Evolutionary conservation across 345 rosid species (phyloP), one percentile per base, ranked within the genome.

Genomic region (Populus pruinosa): DNA sequence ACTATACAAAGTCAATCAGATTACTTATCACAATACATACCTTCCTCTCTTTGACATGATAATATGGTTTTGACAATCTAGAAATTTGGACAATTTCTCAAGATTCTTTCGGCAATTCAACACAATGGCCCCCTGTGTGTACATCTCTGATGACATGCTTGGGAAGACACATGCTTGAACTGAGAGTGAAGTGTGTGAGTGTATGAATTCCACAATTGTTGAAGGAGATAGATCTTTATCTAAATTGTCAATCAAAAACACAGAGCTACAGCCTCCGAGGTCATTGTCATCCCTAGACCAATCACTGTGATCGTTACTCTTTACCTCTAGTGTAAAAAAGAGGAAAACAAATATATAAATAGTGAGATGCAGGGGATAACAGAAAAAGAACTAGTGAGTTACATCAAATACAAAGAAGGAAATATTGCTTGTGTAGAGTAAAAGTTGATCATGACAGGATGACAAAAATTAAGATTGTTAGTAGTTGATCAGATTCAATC

Each of bases 191-290:
- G 86, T 87, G 55, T 82, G 78, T 17, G 47, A 39, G 25, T 63
- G 87, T 68, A 87, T 79, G 75, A 88, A 88, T 23, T 84, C 80
- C 13, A 56, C 69, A 49, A 87, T 78, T 12, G 79, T 53, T 38
- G 83, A 82, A 25, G 91, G 73, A n/a, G 84, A 71, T 23, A 87
- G 44, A 12, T 82, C 76, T 64, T 82, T 88, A 61, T 87, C 90
- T 64, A 88, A 63, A 56, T 88, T 85, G 62, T 84, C 87, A 76
- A 88, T 59, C 56, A 85, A 53, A 13, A 88, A 14, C 2, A 39
- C 8, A 78, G 18, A 67, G 33, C 27, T 66, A 21, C 12, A 71
- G 11, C 86, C 84, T 74, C 90, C 91, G 20, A 87, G 9, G 62
- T 87, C 89, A 49, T 33, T 31, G 35, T 88, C 89, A 63, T 79